phyloP scores from a whole-genome alignment of 495 filamentous ascomycete species.

The Chlorociboria aeruginascens region DNA sequence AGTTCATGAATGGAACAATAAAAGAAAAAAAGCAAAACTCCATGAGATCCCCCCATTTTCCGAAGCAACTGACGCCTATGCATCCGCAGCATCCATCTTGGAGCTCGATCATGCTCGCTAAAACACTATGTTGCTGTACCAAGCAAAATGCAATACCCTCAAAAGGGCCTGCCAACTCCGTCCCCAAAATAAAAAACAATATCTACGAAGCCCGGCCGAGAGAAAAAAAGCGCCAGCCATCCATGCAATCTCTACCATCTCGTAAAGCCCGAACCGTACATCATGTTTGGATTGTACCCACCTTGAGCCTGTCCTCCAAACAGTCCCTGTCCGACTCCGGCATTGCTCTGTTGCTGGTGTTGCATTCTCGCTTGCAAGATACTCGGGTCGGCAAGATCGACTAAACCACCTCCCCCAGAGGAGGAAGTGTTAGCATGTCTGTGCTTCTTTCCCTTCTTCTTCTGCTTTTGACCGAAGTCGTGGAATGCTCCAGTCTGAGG shows the following conservation, averaged over 20 bases:
- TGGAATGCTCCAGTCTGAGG: constrained; percentile 70
- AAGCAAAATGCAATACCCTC: constrained; percentile 17
- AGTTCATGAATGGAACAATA: constrained; percentile 17
- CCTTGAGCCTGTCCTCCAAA: constrained; percentile 91
- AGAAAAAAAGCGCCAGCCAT: constrained; percentile 7
- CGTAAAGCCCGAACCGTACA: constrained; percentile 69
- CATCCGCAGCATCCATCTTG: constrained; percentile 28
- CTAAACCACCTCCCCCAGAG: constrained; percentile 92
- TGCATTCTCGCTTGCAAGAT: constrained; percentile 98
- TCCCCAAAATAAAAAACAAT: constrained; percentile 13
- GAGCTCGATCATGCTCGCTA: constrained; percentile 26
- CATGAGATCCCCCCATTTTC: constrained; percentile 29
- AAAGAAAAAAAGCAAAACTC: constrained; percentile 21
- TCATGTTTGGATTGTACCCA: constrained; percentile 89
- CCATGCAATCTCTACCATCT: constrained; percentile 47
- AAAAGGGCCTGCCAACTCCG: constrained; percentile 10
- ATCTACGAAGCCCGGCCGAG: constrained; percentile 11
- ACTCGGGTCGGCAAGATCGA: constrained; percentile 99
- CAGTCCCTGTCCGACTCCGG: constrained; percentile 75
- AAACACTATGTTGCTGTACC: constrained; percentile 14
- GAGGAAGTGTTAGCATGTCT: constrained; percentile 99
- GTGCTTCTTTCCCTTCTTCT: constrained; percentile 99
- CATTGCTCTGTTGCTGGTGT: constrained; percentile 60
- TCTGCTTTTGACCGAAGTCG: constrained; percentile 86
- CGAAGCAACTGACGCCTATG: constrained; percentile 29